These are phyloP conservation scores for Cystobasidium ongulense DNA, from an alignment of 768 basidiomycete species.

Conservation along the genomic window DNA sequence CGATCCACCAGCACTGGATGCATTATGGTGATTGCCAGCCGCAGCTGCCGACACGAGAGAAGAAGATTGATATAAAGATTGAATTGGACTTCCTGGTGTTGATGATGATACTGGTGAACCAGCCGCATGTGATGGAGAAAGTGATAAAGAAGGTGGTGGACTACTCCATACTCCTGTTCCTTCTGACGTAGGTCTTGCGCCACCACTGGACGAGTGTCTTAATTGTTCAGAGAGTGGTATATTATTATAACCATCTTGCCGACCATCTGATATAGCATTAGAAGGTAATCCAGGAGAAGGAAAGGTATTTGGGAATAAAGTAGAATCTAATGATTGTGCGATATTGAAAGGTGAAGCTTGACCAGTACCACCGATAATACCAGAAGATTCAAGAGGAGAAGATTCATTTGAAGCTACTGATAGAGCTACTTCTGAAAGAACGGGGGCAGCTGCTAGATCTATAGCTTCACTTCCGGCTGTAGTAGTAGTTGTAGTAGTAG, in stretches of 20 bases:
- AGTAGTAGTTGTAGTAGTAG: neutral
- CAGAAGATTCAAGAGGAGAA: neutral
- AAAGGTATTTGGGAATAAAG: neutral
- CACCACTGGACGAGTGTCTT: neutral
- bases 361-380: neutral
- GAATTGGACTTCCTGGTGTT: conserved; percentile 6
- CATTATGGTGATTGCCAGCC: neutral
- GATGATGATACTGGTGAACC: conserved; percentile 12
- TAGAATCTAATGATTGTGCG: neutral
- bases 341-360: neutral
- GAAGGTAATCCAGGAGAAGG: neutral
- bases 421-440: conserved; percentile 4
- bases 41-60: neutral
- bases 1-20: neutral
- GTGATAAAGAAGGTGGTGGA: conserved; percentile 3
- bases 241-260: neutral
- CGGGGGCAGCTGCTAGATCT: conserved; percentile 19
- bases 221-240: neutral
- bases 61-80: neutral
- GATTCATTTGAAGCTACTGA: neutral
- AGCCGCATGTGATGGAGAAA: conserved; percentile 1
- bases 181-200: neutral
- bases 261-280: neutral
- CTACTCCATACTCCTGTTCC: neutral
- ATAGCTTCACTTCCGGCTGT: conserved; percentile 23